Conservation (phyloP, 805 yeast genomes). For the Candida endomychidarum region DNA sequence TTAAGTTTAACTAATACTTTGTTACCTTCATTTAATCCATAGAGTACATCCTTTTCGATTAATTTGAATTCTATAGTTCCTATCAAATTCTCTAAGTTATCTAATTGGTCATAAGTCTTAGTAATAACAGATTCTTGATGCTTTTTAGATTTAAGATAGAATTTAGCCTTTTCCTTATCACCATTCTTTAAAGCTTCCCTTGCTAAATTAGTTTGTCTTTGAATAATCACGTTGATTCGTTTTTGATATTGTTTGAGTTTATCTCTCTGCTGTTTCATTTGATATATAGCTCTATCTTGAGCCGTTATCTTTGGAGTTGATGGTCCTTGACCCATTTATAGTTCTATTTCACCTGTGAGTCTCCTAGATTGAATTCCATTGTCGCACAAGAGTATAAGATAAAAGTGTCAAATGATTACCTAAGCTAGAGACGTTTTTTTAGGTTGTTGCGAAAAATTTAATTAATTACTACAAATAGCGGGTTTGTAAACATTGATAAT, state of each 20-base stretch:
- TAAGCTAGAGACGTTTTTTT: not conserved
- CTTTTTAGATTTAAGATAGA: slow-evolving; percentile 73
- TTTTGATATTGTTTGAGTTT: slow-evolving; percentile 71
- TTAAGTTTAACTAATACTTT: slow-evolving; percentile 72
- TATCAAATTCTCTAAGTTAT: slow-evolving; percentile 75
- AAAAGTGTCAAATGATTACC: not conserved
- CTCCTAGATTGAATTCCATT: not conserved
- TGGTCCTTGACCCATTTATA: slow-evolving; percentile 42
- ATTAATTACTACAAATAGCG: slow-evolving; percentile 9
- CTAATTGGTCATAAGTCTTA: slow-evolving; percentile 75
- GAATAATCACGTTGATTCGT: slow-evolving; percentile 56
- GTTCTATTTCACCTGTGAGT: not conserved
- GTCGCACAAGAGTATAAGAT: slow-evolving; percentile 2
- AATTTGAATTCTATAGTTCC: slow-evolving; percentile 84
- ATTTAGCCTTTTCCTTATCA: slow-evolving; percentile 59
- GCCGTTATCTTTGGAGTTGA: slow-evolving; percentile 64
- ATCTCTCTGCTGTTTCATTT: slow-evolving; percentile 86
- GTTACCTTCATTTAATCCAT: slow-evolving; percentile 81
- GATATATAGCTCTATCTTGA: slow-evolving; percentile 83
- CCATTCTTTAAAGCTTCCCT: slow-evolving; percentile 50
- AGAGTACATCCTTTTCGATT: slow-evolving; percentile 80
- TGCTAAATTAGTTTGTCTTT: slow-evolving; percentile 63
- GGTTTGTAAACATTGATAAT: slow-evolving; percentile 11
- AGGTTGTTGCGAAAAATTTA: not conserved
- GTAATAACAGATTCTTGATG: slow-evolving; percentile 74